Conservation (phyloP, 1,139 yeast species). For the Debaryomycetaceae sp. region DNA sequence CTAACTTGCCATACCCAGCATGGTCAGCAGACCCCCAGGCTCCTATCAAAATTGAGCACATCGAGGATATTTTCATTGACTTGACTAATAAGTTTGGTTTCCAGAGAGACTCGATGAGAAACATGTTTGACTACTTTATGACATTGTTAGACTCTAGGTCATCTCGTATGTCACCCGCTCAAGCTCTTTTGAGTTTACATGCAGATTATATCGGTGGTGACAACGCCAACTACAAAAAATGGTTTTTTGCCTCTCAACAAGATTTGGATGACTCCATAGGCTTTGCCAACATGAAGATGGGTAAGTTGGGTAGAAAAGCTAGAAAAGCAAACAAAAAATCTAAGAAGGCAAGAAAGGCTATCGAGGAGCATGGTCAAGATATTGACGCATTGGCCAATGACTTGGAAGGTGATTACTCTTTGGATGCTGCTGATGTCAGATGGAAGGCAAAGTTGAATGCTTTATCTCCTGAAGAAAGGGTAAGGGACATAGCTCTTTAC, state of each 20-base stretch:
- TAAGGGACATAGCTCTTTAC: constrained; percentile 86
- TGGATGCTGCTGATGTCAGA: constrained; percentile 50
- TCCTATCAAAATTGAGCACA: constrained; percentile 77
- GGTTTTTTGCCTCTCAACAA: constrained; percentile 44
- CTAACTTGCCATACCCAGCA: constrained; percentile 83
- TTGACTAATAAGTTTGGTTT: constrained; percentile 91
- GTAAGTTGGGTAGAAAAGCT: constrained; percentile 58
- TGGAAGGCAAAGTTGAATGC: constrained; percentile 51
- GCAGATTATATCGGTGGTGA: constrained; percentile 79
- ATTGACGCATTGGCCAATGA: constrained; percentile 63
- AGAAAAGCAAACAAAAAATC: constrained; percentile 53
- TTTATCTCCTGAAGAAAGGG: constrained; percentile 64
- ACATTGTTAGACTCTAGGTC: constrained; percentile 90
- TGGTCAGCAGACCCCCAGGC: constrained; percentile 92
- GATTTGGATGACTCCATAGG: constrained; percentile 43
- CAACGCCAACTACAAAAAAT: constrained; percentile 41
- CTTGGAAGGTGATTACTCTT: constrained; percentile 79
- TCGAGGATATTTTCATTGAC: constrained; percentile 88
- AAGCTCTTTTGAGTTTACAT: constrained; percentile 87
- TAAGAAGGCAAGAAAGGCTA: constrained; percentile 63
- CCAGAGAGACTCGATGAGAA: constrained; percentile 96
- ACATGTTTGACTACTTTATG: constrained; percentile 96
- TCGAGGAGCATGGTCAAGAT: constrained; percentile 47
- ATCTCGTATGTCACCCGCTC: constrained; percentile 95
- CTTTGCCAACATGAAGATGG: constrained; percentile 63